phyloP scores from a whole-genome alignment of 305 asterid genomes.

The Solanum hybrid region DNA sequence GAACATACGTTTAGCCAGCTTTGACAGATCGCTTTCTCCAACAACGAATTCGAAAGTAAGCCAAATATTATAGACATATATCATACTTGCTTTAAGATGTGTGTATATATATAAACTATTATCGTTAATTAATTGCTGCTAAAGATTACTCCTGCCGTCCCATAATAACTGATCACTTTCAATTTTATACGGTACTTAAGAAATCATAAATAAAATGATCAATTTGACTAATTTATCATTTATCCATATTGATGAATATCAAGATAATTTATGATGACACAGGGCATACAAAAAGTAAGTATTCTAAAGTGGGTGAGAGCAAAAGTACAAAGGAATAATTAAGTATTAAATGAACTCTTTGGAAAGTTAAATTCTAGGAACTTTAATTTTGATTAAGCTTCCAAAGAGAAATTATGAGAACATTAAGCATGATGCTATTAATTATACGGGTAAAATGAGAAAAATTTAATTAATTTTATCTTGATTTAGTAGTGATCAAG shows the following conservation, averaged over 20 bases:
- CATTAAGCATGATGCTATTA: background rate
- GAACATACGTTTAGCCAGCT: background rate
- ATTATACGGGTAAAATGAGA: background rate
- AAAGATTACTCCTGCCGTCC: background rate
- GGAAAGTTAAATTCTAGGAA: background rate
- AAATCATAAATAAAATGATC: too few relatives aligned
- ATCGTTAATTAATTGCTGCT: background rate
- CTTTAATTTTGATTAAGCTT: background rate
- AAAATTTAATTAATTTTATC: background rate
- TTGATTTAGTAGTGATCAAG: background rate
- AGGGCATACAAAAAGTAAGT: background rate
- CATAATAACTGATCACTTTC: background rate
- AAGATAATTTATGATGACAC: background rate
- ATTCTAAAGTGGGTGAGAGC: background rate
- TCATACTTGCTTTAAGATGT: background rate
- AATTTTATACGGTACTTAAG: too few relatives aligned
- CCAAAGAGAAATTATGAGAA: background rate
- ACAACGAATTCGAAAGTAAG: background rate
- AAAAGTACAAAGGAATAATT: too few relatives aligned
- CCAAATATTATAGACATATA: background rate
- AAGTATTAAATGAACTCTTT: too few relatives aligned
- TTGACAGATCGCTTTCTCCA: background rate
- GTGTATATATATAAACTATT: too few relatives aligned
- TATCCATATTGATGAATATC: background rate
- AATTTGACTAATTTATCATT: background rate